Percentiles rank a stretch among this genome's conserved stretches.
These are phyloP conservation scores for Russula virescens DNA, from an alignment of 768 basidiomycete species.

Conservation along the genomic window DNA sequence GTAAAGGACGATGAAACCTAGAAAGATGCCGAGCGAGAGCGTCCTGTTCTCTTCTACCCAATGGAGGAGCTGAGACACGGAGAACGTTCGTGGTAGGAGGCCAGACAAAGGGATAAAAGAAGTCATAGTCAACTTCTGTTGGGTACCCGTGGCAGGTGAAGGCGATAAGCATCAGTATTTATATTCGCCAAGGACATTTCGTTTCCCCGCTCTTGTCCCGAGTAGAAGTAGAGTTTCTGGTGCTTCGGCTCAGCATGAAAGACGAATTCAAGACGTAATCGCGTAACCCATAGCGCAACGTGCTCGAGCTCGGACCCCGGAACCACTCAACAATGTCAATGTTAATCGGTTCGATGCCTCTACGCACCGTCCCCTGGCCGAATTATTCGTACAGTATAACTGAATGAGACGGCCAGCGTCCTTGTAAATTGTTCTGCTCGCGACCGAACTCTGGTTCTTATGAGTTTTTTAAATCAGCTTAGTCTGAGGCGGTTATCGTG, in stretches of 20 bases:
- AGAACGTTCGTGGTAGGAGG: not conserved
- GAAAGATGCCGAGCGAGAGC: conserved; percentile 14
- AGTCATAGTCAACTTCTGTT: not conserved
- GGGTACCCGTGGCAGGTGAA: not conserved
- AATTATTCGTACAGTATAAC: not conserved
- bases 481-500: not conserved
- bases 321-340: not conserved
- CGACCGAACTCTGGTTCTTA: not conserved
- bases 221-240: too few species aligned
- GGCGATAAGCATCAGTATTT: not conserved
- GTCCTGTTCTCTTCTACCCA: conserved; percentile 8
- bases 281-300: too few species aligned
- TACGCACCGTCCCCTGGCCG: not conserved
- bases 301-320: too few species aligned
- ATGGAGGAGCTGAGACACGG: not conserved
- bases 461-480: not conserved
- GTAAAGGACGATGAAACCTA: not conserved
- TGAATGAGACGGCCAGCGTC: not conserved
- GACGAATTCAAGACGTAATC: not conserved
- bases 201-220: not conserved
- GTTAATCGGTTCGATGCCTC: not conserved
- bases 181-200: not conserved
- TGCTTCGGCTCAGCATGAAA: not conserved
- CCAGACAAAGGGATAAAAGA: not conserved
- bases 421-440: not conserved